A percentile compares a stretch with the other conserved stretches of the same genome.
phyloP scores from a whole-genome alignment of 2,329 filamentous ascomycete species.

The Epicoccum sorghinum region DNA sequence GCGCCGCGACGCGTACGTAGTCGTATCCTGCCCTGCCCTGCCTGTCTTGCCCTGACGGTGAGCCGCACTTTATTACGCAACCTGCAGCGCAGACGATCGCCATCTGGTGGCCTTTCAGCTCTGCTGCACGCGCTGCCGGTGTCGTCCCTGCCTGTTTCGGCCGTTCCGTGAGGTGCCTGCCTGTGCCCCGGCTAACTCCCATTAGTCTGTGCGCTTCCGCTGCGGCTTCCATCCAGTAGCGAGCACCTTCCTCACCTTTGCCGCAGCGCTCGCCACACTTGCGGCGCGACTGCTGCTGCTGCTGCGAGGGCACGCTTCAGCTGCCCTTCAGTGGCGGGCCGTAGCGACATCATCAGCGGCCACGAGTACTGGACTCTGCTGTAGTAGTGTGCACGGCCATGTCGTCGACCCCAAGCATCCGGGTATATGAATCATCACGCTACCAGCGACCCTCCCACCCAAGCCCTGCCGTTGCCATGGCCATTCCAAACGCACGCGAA shows the following conservation, averaged over 20 bases:
- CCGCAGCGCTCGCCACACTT: constrained; percentile 37
- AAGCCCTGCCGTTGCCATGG: constrained; percentile 59
- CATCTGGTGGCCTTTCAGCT: constrained; percentile 1
- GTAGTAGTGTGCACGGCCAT: constrained; percentile 34
- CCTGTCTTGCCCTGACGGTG: constrained; percentile 5
- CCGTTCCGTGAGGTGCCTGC: constrained; percentile 19
- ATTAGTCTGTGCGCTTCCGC: constrained; percentile 9
- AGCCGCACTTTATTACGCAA: constrained; percentile 18
- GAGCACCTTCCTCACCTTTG: constrained; percentile 17
- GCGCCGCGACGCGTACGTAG: constrained; percentile 9
- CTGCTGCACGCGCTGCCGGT: constrained; percentile 9
- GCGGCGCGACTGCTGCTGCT: constrained; percentile 23
- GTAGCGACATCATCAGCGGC: constrained; percentile 24
- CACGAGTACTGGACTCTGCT: not conserved
- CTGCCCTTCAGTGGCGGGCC: constrained; percentile 41
- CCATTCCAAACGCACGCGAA: constrained; percentile 65
- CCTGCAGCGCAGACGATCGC: not conserved
- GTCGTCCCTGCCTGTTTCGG: constrained; percentile 34
- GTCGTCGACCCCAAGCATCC: constrained; percentile 49
- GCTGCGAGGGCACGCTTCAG: constrained; percentile 40
- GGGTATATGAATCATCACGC: constrained; percentile 51
- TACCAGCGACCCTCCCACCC: constrained; percentile 46
- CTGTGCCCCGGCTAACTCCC: constrained; percentile 19
- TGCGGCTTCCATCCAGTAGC: constrained; percentile 23
- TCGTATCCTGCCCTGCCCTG: not conserved